These are phyloP conservation scores for Choricystis sp. DNA, from an alignment of 139 green algal species.

Conservation along the genomic window DNA sequence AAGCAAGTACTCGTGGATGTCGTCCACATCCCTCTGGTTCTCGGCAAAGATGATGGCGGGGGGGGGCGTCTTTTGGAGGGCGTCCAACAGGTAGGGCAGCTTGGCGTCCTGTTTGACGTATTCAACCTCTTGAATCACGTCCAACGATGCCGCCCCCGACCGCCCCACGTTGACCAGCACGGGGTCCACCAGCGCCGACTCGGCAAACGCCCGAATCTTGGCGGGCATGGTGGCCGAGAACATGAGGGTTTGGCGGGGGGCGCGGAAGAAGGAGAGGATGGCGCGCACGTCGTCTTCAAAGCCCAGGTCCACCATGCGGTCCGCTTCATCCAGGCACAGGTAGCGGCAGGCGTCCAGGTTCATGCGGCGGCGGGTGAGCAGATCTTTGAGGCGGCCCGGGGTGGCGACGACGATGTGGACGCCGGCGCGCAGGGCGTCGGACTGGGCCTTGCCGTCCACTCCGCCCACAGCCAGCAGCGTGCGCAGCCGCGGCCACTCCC, in stretches of 20 bases:
- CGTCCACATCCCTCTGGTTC: conserved; percentile 94
- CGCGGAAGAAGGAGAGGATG: conserved; percentile 49
- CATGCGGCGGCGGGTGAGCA: conserved; percentile 79
- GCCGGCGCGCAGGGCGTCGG: conserved; percentile 30
- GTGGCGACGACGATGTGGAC: conserved; percentile 88
- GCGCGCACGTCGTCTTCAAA: conserved; percentile 91
- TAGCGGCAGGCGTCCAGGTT: conserved; percentile 84
- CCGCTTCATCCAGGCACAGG: conserved; percentile 93
- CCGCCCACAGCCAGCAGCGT: conserved; percentile 79
- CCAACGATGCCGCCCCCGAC: conserved; percentile 85
- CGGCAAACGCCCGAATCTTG: conserved; percentile 95
- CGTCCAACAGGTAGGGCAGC: conserved; percentile 86
- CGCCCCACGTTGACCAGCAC: conserved; percentile 82
- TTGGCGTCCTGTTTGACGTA: conserved; percentile 98
- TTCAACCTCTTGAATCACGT: conserved; percentile 97
- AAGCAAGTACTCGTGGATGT: conserved; percentile 87
- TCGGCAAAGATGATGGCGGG: conserved; percentile 95
- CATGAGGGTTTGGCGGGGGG: conserved; percentile 93
- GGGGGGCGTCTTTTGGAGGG: conserved; percentile 93
- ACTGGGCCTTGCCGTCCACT: conserved; percentile 29
- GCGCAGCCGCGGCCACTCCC: conserved; percentile 53
- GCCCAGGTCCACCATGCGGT: conserved; percentile 93
- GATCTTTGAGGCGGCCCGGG: conserved; percentile 86
- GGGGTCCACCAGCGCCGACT: conserved; percentile 81
- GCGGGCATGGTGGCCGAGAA: conserved; percentile 96